A percentile compares a stretch with the other conserved stretches of the same genome.
These are phyloP conservation scores for Boletus insuetus DNA, from an alignment of 768 basidiomycete species.

Conservation along the genomic window DNA sequence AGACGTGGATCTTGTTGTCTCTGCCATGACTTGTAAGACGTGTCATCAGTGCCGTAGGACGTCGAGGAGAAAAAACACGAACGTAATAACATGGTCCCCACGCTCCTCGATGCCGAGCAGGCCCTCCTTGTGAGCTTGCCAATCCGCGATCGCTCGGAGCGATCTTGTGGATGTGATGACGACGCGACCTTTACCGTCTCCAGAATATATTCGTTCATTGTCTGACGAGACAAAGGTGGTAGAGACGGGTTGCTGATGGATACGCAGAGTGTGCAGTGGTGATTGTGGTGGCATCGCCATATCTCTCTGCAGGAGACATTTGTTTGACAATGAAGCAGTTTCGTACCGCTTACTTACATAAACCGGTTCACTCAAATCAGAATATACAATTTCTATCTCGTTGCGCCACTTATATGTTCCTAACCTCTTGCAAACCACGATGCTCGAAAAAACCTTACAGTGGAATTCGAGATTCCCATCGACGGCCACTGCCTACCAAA, in stretches of 20 bases:
- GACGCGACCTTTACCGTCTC: constrained; percentile 76
- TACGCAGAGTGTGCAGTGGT: constrained; percentile 74
- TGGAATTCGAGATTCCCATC: no score
- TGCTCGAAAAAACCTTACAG: no score
- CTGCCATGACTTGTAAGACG: constrained; percentile 57
- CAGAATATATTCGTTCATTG: constrained; percentile 84
- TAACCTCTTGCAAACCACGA: no score
- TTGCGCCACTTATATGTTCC: no score
- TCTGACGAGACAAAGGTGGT: constrained; percentile 62
- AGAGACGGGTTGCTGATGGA: constrained; percentile 63
- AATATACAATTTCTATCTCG: no score
- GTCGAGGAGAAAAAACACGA: constrained; percentile 30
- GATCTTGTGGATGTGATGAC: constrained; percentile 73
- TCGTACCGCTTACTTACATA: no score
- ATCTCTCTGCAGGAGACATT: background rate
- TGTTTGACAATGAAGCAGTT: no score
- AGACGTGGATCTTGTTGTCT: constrained; percentile 83
- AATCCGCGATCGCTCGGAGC: constrained; percentile 68
- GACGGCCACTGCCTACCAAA: no score
- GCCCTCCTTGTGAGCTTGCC: constrained; percentile 78
- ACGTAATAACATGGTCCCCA: constrained; percentile 72
- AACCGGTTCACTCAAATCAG: no score
- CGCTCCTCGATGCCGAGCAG: constrained; percentile 81
- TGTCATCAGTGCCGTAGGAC: background rate
- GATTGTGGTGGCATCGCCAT: constrained; percentile 40